Percentiles rank a stretch among this genome's conserved stretches.
These are phyloP conservation scores for Lipomyces sp. DNA, from an alignment of 805 yeast genomes.

Conservation along the genomic window DNA sequence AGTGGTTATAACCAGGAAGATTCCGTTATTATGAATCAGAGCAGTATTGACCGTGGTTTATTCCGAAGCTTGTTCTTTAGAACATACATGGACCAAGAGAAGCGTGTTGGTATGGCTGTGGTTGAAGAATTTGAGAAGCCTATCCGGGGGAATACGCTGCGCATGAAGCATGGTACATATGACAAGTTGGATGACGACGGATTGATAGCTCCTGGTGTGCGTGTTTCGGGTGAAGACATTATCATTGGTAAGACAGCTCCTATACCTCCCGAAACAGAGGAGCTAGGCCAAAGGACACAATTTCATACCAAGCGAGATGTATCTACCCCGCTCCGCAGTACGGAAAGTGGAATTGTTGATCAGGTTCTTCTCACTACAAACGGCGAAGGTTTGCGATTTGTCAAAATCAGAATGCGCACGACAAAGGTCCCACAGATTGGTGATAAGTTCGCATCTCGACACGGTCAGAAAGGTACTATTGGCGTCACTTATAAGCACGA, in stretches of 20 bases:
- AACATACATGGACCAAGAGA: constrained; percentile 98
- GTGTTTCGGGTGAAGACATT: constrained; percentile 98
- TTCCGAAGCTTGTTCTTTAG: constrained; percentile 95
- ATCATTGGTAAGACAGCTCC: constrained; percentile 99
- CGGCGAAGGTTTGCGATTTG: constrained; percentile 97
- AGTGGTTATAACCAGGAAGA: constrained; percentile 99
- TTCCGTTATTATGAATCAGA: constrained; percentile 99
- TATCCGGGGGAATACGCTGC: constrained; percentile 87
- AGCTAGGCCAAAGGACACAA: constrained; percentile 97
- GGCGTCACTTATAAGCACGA: constrained; percentile 99
- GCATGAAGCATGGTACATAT: constrained; percentile 97
- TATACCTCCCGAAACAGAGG: constrained; percentile 98
- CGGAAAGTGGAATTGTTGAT: constrained; percentile 98
- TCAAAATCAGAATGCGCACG: constrained; percentile 98
- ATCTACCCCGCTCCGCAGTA: constrained; percentile 93
- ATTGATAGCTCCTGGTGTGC: constrained; percentile 94
- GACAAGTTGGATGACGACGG: constrained; percentile 99
- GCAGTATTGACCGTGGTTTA: constrained; percentile 94
- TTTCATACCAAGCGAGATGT: constrained; percentile 99
- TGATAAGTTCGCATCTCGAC: constrained; percentile 98
- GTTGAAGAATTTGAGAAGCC: constrained; percentile 98
- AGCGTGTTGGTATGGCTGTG: constrained; percentile 97
- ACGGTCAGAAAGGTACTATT: constrained; percentile 99
- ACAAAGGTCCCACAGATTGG: constrained; percentile 99
- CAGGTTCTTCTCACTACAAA: constrained; percentile 96